These are phyloP conservation scores for Kodamaea leandrae DNA, from an alignment of 805 yeast genomes.

Conservation along the genomic window DNA sequence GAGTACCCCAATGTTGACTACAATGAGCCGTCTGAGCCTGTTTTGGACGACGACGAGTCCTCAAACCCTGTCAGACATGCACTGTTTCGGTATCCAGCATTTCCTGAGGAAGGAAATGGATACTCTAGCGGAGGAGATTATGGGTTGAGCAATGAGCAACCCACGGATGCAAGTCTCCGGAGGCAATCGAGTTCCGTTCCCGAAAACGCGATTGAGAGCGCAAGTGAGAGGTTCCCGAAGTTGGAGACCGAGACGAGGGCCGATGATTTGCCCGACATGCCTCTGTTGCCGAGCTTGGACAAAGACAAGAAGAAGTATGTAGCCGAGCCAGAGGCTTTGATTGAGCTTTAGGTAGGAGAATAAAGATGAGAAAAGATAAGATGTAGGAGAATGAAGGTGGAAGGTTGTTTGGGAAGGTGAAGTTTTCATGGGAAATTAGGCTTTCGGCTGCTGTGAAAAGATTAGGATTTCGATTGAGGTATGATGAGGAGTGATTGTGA, in stretches of 20 bases:
- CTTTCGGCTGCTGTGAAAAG: no score
- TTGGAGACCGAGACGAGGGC: conserved; percentile 12
- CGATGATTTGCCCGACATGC: neutral
- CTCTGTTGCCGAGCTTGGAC: neutral
- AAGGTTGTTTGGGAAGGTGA: no score
- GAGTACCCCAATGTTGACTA: conserved; percentile 3
- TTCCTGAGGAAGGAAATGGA: conserved; percentile 11
- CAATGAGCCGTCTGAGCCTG: conserved; percentile 13
- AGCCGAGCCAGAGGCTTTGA: conserved; percentile 41
- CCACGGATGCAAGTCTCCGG: conserved; percentile 3
- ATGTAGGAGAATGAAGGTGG: neutral
- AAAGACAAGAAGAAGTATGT: conserved; percentile 13
- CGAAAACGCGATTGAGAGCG: conserved; percentile 15
- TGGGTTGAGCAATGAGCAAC: conserved; percentile 7
- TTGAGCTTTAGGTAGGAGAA: conserved; percentile 33
- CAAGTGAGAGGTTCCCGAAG: conserved; percentile 15
- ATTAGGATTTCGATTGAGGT: no score
- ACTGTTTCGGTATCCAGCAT: conserved; percentile 1
- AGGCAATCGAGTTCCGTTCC: conserved; percentile 14
- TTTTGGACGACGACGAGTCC: conserved; percentile 11
- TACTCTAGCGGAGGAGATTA: no score
- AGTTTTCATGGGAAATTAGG: no score
- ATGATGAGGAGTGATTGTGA: no score
- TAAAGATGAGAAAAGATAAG: neutral
- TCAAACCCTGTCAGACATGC: conserved; percentile 2